Percentiles rank a stretch among this genome's conserved stretches.
Evolutionary conservation across 225 moss, liverwort and hornwort genomes (phyloP).

Genomic region (Marchantia paleacea): DNA sequence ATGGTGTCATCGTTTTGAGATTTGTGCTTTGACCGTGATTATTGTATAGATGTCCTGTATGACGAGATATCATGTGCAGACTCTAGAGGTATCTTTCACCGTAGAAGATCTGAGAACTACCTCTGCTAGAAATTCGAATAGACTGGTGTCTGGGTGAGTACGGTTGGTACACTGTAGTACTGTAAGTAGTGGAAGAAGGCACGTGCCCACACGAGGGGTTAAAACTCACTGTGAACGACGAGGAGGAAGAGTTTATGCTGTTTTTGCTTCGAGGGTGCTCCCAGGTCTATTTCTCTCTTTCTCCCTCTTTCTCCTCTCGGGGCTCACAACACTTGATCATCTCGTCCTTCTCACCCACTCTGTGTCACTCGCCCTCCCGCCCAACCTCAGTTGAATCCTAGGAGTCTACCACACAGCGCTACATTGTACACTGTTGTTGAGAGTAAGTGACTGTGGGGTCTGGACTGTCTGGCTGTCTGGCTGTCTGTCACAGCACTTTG

Average conservation of each 20-base stretch:
- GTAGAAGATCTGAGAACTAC: not conserved
- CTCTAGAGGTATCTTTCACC: conserved; percentile 15
- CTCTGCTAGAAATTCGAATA: not conserved
- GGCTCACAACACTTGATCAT: conserved; percentile 6
- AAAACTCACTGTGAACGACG: not conserved
- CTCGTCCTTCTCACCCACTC: conserved; percentile 12
- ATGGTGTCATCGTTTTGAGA: conserved; percentile 13
- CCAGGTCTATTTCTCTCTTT: not conserved
- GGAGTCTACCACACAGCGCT: not conserved
- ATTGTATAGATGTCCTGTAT: not conserved
- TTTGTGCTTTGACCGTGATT: conserved; percentile 10
- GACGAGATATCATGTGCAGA: conserved; percentile 3
- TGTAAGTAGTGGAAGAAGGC: conserved; percentile 1
- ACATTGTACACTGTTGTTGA: conserved; percentile 3
- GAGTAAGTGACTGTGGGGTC: not conserved
- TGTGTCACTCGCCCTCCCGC: not conserved
- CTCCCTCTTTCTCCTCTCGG: not conserved
- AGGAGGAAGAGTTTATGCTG: not conserved
- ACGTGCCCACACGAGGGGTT: conserved; percentile 14
- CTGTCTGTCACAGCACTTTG: conserved; percentile 16
- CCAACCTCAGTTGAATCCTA: not conserved
- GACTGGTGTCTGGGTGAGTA: conserved; percentile 1
- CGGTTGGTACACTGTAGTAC: conserved; percentile 3
- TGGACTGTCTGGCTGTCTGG: not conserved
- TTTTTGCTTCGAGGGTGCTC: not conserved